Percentiles rank a stretch among this genome's conserved stretches.
phyloP scores from a whole-genome alignment of 2,329 filamentous ascomycete genomes.

The Ophiostoma quercus region DNA sequence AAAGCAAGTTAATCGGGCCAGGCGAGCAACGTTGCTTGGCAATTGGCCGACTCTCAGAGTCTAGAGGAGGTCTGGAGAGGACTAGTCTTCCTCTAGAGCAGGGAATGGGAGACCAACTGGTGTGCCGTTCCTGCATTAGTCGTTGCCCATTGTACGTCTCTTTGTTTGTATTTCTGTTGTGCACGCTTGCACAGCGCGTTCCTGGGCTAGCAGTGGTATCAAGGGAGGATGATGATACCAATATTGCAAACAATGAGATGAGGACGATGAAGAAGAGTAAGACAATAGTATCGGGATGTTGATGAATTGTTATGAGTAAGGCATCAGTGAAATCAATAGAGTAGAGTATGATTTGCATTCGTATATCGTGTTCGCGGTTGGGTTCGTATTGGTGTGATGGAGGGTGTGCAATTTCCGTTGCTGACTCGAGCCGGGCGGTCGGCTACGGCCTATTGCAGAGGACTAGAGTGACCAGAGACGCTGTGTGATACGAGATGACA shows the following conservation, averaged over 20 bases:
- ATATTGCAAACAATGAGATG: neutral
- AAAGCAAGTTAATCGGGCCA: neutral
- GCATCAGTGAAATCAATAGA: too few species aligned
- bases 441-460: neutral
- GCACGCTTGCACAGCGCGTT: constrained; percentile 5
- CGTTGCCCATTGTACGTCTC: neutral
- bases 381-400: constrained; percentile 15
- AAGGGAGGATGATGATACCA: neutral
- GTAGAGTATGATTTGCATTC: neutral
- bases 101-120: neutral
- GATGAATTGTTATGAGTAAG: neutral
- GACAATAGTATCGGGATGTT: neutral
- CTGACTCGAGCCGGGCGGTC: neutral
- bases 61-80: neutral
- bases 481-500: neutral
- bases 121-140: constrained; percentile 13
- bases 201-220: neutral
- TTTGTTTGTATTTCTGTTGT: neutral
- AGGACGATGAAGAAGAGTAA: neutral
- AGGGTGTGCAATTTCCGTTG: constrained; percentile 21
- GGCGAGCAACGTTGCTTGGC: neutral
- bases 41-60: neutral
- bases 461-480: neutral
- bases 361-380: neutral
- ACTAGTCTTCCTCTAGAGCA: too few species aligned